These are phyloP conservation scores for Populus hybrid DNA, from an alignment of 441 rosid species.

Conservation along the genomic window DNA sequence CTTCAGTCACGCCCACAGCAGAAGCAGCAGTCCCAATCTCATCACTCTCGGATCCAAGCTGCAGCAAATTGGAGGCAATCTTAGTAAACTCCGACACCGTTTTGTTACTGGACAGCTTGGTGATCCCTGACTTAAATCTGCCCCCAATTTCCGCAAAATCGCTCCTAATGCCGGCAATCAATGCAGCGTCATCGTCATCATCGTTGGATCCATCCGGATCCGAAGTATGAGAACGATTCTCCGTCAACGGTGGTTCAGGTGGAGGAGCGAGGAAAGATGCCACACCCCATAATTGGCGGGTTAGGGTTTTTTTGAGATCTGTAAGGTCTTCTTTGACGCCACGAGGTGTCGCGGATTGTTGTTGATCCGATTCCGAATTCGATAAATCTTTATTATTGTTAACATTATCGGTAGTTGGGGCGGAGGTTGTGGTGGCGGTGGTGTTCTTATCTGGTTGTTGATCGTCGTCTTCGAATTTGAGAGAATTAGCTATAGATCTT, in stretches of 20 bases:
- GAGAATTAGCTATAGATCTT: slow-evolving; percentile 80
- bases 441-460: slow-evolving; percentile 11
- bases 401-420: neutral
- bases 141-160: slow-evolving; percentile 94
- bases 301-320: slow-evolving; percentile 72
- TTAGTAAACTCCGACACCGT: slow-evolving; percentile 79
- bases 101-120: slow-evolving; percentile 66
- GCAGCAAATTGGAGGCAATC: slow-evolving; percentile 80
- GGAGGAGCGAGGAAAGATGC: slow-evolving; percentile 96
- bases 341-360: slow-evolving; percentile 49
- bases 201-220: slow-evolving; percentile 12
- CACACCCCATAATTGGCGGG: slow-evolving; percentile 92
- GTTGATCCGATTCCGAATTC: slow-evolving; percentile 18
- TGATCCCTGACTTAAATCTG: slow-evolving; percentile 71
- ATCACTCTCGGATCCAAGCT: slow-evolving; percentile 56
- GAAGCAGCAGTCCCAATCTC: slow-evolving; percentile 27
- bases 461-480: slow-evolving; percentile 69
- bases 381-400: neutral
- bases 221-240: slow-evolving; percentile 8
- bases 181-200: slow-evolving; percentile 34
- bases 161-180: slow-evolving; percentile 68
- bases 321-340: slow-evolving; percentile 90
- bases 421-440: neutral
- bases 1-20: slow-evolving; percentile 73
- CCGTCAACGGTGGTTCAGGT: neutral